phyloP scores from a whole-genome alignment of 306 rosid species.

The Vigna nakashimae region DNA sequence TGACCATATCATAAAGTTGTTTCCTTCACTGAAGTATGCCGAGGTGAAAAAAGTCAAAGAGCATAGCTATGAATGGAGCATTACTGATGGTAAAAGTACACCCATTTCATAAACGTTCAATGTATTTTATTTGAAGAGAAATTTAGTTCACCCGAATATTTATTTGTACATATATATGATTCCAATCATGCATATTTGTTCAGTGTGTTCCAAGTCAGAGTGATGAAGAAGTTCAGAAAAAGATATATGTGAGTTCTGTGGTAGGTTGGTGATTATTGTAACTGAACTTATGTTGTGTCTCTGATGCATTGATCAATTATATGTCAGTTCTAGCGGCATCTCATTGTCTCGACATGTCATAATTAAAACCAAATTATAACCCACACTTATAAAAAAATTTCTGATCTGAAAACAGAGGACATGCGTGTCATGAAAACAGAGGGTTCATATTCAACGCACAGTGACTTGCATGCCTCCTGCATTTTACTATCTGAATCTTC shows the following conservation, averaged over 20 bases:
- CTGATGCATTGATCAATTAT: too few species aligned
- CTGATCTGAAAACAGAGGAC: too few species aligned
- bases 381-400: too few species aligned
- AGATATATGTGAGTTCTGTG: too few species aligned
- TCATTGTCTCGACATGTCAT: background rate
- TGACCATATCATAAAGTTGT: background rate
- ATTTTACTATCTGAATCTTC: background rate
- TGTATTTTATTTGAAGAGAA: background rate
- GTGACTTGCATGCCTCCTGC: conserved; percentile 23
- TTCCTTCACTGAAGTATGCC: background rate
- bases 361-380: too few species aligned
- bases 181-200: background rate
- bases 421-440: background rate
- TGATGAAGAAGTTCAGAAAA: background rate
- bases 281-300: background rate
- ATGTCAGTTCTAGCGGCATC: background rate
- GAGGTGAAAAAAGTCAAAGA: background rate
- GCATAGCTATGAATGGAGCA: background rate
- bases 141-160: background rate
- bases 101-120: background rate
- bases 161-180: background rate
- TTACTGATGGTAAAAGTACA: background rate
- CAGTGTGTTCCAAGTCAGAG: background rate
- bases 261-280: background rate
- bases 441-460: conserved; percentile 8